Percentiles rank a stretch among this genome's conserved stretches.
These are phyloP conservation scores for Quercus robur DNA, from an alignment of 306 rosid species.

Conservation along the genomic window DNA sequence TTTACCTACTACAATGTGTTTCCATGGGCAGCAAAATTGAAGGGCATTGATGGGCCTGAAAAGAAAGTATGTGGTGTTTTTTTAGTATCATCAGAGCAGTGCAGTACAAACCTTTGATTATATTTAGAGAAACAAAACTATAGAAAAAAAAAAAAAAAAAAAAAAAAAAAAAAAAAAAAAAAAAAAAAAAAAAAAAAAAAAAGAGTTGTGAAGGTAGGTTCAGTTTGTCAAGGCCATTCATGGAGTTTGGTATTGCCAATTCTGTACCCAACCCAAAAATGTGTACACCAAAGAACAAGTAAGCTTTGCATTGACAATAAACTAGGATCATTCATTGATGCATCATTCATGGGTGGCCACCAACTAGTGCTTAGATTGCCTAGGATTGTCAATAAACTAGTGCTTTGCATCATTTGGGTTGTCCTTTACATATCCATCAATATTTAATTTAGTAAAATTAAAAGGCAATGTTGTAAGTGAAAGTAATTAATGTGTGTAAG, in stretches of 20 bases:
- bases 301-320: background rate
- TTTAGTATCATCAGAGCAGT: constrained; percentile 15
- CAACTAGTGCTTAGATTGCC: background rate
- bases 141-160: background rate
- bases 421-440: background rate
- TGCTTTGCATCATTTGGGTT: too few species aligned
- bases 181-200: background rate
- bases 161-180: background rate
- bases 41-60: constrained; percentile 17
- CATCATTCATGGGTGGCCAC: background rate
- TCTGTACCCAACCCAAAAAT: background rate
- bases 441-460: background rate
- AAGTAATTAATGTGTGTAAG: too few species aligned
- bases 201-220: background rate
- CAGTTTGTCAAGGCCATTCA: background rate
- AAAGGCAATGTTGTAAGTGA: background rate
- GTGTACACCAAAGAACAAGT: background rate
- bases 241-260: background rate
- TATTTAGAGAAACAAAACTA: too few species aligned
- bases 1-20: constrained; percentile 9
- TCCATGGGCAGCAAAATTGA: constrained; percentile 29
- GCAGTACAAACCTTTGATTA: background rate
- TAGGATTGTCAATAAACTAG: too few species aligned
- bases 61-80: constrained; percentile 8
- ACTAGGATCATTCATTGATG: background rate